Percentiles rank a stretch among this genome's conserved stretches.
These are phyloP conservation scores for Nemania diffusa DNA, from an alignment of 2,329 filamentous ascomycete genomes.

Conservation along the genomic window DNA sequence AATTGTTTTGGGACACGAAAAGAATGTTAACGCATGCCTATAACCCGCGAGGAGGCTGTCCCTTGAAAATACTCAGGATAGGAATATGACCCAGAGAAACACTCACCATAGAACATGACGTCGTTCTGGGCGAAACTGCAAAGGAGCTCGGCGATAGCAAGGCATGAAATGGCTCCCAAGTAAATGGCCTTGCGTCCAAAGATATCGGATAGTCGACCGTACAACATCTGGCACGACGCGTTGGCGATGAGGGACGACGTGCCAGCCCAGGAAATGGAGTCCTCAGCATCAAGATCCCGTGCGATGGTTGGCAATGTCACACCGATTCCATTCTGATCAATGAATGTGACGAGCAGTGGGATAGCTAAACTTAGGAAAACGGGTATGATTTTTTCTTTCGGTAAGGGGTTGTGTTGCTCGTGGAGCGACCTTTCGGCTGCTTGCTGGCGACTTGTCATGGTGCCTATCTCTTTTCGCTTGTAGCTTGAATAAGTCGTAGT, in stretches of 20 bases:
- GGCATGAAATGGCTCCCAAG: constrained; percentile 52
- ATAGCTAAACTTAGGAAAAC: constrained; percentile 24
- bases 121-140: constrained; percentile 45
- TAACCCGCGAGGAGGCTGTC: too few relatives aligned
- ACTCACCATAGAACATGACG: constrained; percentile 43
- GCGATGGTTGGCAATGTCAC: constrained; percentile 41
- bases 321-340: constrained; percentile 40
- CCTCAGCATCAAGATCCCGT: constrained; percentile 34
- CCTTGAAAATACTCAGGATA: background rate
- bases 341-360: constrained; percentile 27
- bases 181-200: constrained; percentile 57
- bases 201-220: constrained; percentile 58
- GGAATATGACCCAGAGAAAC: background rate
- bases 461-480: background rate
- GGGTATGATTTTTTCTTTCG: background rate
- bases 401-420: constrained; percentile 25
- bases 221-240: constrained; percentile 57
- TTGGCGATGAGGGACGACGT: constrained; percentile 42
- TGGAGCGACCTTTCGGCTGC: constrained; percentile 30
- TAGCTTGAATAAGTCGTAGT: background rate
- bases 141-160: constrained; percentile 56
- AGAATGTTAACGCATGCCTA: background rate
- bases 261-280: constrained; percentile 38
- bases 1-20: background rate
- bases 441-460: constrained; percentile 25